phyloP scores from a whole-genome alignment of 768 basidiomycete genomes.

The Suillus subaureus region DNA sequence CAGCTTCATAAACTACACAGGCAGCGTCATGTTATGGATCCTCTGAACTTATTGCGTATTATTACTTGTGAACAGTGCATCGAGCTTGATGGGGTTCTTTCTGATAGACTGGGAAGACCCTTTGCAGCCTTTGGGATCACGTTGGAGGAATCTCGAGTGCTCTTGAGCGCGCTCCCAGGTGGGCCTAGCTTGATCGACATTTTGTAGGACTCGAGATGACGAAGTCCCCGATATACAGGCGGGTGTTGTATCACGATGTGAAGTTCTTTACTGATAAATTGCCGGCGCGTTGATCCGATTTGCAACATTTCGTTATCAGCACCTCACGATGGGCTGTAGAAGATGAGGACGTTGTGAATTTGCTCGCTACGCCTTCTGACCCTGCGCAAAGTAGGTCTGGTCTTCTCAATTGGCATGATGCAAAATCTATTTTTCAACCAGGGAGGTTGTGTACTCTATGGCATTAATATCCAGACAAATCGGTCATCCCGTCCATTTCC shows the following conservation, averaged over 20 bases:
- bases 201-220: background rate
- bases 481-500: background rate
- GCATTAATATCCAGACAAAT: background rate
- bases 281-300: background rate
- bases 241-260: background rate
- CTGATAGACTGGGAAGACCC: background rate
- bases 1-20: background rate
- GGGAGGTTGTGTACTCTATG: background rate
- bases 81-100: background rate
- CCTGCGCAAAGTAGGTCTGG: too few species aligned
- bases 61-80: background rate
- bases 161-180: too few species aligned
- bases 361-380: background rate
- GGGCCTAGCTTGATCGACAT: background rate
- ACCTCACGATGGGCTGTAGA: background rate
- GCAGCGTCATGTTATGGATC: background rate
- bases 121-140: background rate
- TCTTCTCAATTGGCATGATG: too few species aligned
- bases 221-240: background rate
- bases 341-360: background rate
- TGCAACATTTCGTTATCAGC: background rate
- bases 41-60: background rate
- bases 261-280: background rate
- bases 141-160: background rate
- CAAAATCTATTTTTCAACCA: background rate